Base-by-base conservation (phyloP, 225 moss, liverwort and hornwort species). In the Thuidium tamariscinum region DNA sequence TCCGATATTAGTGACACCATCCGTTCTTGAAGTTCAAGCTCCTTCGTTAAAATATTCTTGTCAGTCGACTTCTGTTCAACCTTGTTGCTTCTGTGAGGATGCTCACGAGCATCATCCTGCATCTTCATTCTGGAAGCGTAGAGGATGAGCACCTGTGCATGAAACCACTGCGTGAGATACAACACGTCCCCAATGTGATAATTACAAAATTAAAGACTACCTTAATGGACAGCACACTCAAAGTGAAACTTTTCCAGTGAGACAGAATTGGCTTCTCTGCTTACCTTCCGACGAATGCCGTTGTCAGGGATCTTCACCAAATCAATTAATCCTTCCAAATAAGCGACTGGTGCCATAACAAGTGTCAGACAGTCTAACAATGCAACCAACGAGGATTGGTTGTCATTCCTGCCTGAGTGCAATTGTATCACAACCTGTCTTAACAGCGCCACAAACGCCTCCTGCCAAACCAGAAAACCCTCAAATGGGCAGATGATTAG, bases 381-480 rank as follows among this genome's bases (percentile, higher is more conserved):
- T 39, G 91, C 84, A 84, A 95, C 88, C 84, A 94, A 90, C 68
- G 93, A 85, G 62, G 88, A 85, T 70, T 92, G 92, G 17, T 83
- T 87, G 37, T 87, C 92, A 77, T 90, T 99, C 79, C 85, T 92
- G 57, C 91, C 85, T 65, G 89, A 92, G 87, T 95, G 93, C 79
- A 99, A 90, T 82, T 97, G 96, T 85, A 94, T 80, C 16, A 99
- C 92, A 62, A 93, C 97, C 93, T 95, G 92, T 84, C 94, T 94
- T 84, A 99, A 87, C 29, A 99, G 90, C 56, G 92, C 88, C 83
- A 97, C 95, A 90, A 91, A 99, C 74, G 97, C 88, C 46, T 91
- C 92, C 98, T 99, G 94, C 75, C n/a, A 80, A 86, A 85, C 57
- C 75, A 77, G 76, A 84, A 59, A 89, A 65, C 37, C 71, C 62